Percentiles rank a stretch among this genome's conserved stretches.
phyloP scores from a whole-genome alignment of 306 rosid genomes.

The Prosopis cineraria region DNA sequence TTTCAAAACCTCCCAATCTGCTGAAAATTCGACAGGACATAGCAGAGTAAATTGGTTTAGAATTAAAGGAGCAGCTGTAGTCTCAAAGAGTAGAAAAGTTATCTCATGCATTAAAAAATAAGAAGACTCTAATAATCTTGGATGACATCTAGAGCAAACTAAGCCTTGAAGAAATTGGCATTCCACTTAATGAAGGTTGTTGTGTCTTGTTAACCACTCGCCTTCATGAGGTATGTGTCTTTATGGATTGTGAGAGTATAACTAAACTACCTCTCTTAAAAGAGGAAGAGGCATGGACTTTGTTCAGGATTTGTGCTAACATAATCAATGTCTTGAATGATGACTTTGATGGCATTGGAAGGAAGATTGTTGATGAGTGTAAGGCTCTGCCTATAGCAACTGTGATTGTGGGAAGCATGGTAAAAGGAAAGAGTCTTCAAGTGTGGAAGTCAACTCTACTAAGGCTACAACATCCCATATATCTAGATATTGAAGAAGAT shows the following conservation, averaged over 20 bases:
- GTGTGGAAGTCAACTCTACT: neutral
- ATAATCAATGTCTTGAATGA: neutral
- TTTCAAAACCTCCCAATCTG: neutral
- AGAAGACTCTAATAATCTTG: neutral
- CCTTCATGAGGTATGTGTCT: neutral
- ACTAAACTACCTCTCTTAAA: neutral
- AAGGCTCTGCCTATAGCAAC: slow-evolving; percentile 2
- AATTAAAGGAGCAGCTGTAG: fast-evolving
- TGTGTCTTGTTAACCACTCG: neutral
- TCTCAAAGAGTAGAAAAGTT: neutral
- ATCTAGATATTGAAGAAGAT: neutral
- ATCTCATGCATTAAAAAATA: neutral
- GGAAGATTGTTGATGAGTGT: neutral
- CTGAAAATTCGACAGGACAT: neutral
- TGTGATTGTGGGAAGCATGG: neutral
- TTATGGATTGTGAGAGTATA: neutral
- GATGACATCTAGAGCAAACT: neutral
- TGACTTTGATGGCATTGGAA: neutral
- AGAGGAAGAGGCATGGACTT: neutral
- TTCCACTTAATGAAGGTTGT: neutral
- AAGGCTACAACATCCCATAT: neutral
- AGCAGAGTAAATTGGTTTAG: neutral
- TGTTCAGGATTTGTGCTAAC: neutral
- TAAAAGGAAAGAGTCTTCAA: neutral
- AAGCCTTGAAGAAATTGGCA: neutral